A percentile compares a stretch with the other conserved stretches of the same genome.
Conservation (phyloP, 768 basidiomycete species). For the Phanerochaete carnosa region DNA sequence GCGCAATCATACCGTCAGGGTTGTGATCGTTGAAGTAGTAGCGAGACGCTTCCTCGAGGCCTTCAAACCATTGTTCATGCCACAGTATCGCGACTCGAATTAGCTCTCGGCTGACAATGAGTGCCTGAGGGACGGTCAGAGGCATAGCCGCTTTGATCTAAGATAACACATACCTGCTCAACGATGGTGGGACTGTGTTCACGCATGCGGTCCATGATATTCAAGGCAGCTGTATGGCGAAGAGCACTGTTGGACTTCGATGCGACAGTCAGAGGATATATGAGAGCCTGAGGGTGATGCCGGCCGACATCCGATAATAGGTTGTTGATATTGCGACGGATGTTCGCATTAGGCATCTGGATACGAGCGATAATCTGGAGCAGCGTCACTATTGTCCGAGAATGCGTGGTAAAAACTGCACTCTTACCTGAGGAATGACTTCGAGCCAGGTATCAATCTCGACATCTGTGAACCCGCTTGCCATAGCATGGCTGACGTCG, state of each 20-base stretch:
- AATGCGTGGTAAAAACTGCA: too few relatives aligned
- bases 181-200: slow-evolving; percentile 89
- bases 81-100: slow-evolving; percentile 97
- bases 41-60: slow-evolving; percentile 94
- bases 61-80: slow-evolving; percentile 99
- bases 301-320: slow-evolving; percentile 91
- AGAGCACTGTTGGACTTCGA: slow-evolving; percentile 88
- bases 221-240: slow-evolving; percentile 77
- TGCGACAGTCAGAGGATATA: slow-evolving; percentile 94
- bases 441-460: slow-evolving; percentile 98
- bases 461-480: slow-evolving; percentile 80
- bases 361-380: slow-evolving; percentile 94
- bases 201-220: slow-evolving; percentile 89
- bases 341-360: slow-evolving; percentile 86
- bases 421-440: slow-evolving; percentile 89
- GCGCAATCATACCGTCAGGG: slow-evolving; percentile 94
- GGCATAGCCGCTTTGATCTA: neutral
- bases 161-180: slow-evolving; percentile 57
- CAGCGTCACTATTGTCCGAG: neutral
- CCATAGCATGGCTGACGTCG: slow-evolving; percentile 88
- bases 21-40: slow-evolving; percentile 97
- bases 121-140: slow-evolving; percentile 48
- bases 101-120: slow-evolving; percentile 88
- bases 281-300: slow-evolving; percentile 95
- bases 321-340: slow-evolving; percentile 85